A percentile compares a stretch with the other conserved stretches of the same genome.
Conservation (phyloP, 164 flowering plant genomes). For the Pachysandra terminalis region DNA sequence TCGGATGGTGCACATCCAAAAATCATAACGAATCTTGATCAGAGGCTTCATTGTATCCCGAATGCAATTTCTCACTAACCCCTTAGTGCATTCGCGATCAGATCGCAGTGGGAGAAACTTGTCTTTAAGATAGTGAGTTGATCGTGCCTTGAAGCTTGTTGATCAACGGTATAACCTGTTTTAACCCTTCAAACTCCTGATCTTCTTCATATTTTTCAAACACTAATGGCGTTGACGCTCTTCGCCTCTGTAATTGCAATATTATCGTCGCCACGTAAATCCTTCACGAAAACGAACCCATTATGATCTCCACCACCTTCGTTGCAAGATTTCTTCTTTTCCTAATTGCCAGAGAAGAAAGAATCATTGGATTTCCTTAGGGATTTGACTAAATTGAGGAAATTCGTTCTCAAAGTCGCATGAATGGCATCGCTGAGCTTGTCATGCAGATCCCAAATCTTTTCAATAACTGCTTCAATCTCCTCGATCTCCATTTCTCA, state of each 20-base stretch:
- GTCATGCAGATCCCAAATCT: slow-evolving; percentile 92
- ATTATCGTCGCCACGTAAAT: slow-evolving; percentile 41
- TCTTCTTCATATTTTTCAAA: no score
- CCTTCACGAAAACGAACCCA: slow-evolving; percentile 75
- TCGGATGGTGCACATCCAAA: no score
- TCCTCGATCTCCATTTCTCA: slow-evolving; percentile 83
- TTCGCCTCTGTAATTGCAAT: slow-evolving; percentile 70
- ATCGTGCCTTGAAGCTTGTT: no score
- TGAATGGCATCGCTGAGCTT: slow-evolving; percentile 95
- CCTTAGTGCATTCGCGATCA: no score
- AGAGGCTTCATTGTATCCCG: no score
- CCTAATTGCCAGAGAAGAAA: slow-evolving; percentile 13
- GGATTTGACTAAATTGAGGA: slow-evolving; percentile 56
- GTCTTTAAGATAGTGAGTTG: no score
- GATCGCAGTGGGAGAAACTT: no score
- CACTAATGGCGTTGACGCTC: slow-evolving; percentile 76
- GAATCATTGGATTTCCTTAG: slow-evolving; percentile 13
- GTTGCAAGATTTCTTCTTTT: slow-evolving; percentile 16
- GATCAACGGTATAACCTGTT: no score
- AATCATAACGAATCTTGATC: no score
- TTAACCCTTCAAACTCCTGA: no score
- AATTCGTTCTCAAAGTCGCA: slow-evolving; percentile 67
- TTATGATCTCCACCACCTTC: slow-evolving; percentile 22
- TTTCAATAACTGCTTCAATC: slow-evolving; percentile 80
- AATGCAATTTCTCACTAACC: no score